Conservation (phyloP, 2,329 filamentous ascomycete species). For the Didymella keratinophila region DNA sequence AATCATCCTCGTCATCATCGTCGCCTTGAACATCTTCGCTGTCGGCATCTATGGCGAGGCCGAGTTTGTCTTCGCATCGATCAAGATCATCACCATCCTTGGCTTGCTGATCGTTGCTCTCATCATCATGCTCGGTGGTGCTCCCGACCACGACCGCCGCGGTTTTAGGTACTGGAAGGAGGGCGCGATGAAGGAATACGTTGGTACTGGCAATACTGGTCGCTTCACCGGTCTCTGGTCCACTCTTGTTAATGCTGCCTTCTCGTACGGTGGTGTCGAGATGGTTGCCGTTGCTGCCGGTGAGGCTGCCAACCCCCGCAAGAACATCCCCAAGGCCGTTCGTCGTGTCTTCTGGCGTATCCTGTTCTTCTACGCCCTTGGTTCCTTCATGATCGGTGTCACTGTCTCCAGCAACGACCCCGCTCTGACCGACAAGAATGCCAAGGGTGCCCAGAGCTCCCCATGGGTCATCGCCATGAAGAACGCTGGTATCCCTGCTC, state of each 20-base stretch:
- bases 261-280: slow-evolving; percentile 49
- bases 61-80: slow-evolving; percentile 58
- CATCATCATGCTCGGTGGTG: slow-evolving; percentile 49
- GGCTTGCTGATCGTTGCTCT: slow-evolving; percentile 43
- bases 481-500: slow-evolving; percentile 70
- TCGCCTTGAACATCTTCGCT: slow-evolving; percentile 47
- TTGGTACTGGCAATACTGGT: slow-evolving; percentile 65
- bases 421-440: slow-evolving; percentile 57
- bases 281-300: slow-evolving; percentile 50
- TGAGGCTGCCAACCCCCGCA: slow-evolving; percentile 48
- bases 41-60: slow-evolving; percentile 56
- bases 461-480: slow-evolving; percentile 70
- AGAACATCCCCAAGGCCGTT: slow-evolving; percentile 62
- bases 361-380: slow-evolving; percentile 62
- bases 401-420: slow-evolving; percentile 64
- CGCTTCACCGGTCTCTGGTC: slow-evolving; percentile 68
- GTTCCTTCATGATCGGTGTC: slow-evolving; percentile 65
- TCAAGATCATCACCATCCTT: slow-evolving; percentile 56
- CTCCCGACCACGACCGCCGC: slow-evolving; percentile 42
- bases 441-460: slow-evolving; percentile 46
- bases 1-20: slow-evolving; percentile 47
- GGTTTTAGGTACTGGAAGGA: slow-evolving; percentile 75
- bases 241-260: slow-evolving; percentile 63
- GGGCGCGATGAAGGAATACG: slow-evolving; percentile 60
- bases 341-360: slow-evolving; percentile 64